Evolutionary conservation across 306 rosid species (phyloP), one percentile per base, ranked within the genome.

Genomic region (Sophora flavescens): DNA sequence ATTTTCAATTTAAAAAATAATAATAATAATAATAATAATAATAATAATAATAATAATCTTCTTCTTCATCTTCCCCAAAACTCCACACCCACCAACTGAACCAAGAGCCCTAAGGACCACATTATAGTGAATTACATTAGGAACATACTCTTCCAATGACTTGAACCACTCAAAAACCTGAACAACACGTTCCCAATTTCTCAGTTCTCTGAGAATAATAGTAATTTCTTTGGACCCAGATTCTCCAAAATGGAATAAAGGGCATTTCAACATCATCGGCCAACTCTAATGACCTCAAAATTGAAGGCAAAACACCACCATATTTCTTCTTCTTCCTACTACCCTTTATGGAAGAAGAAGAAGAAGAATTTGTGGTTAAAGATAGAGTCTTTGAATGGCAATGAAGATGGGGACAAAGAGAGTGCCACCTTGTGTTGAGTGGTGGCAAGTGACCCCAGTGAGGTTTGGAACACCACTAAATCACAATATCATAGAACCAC

Each of bases 51-150:
- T 22, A 22, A 22, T 22, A 22, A 22, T 22, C 22, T 22, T 22
- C 22, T 22, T 22, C 22, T 22, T 22, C 22, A 0, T 22, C 22
- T 22, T 22, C 22, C 22, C 22, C 22, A 22, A 22, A 22, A 22
- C 22, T 22, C 22, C 22, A 22, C 22, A 22, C 22, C 22, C 22
- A 22, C 22, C 22, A 22, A 22, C 0, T 22, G 22, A 22, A 22
- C 22, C 22, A 22, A 22, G 22, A 4, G 78, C 68, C 4, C 96
- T 84, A 70, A 95, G 97, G 80, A 95, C 96, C 16, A 92, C 86
- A 76, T 95, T 95, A 77, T 90, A 92, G 77, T 92, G 99, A 81
- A 95, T 95, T 11, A 87, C 99, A 76, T 95, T 90, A 6, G 88
- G 87, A 38, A 86, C 82, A 79, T 89, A 89, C 48, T 85, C 83